Conservation (phyloP, 1,139 yeast genomes). For the Yamadazyma diddensiae region DNA sequence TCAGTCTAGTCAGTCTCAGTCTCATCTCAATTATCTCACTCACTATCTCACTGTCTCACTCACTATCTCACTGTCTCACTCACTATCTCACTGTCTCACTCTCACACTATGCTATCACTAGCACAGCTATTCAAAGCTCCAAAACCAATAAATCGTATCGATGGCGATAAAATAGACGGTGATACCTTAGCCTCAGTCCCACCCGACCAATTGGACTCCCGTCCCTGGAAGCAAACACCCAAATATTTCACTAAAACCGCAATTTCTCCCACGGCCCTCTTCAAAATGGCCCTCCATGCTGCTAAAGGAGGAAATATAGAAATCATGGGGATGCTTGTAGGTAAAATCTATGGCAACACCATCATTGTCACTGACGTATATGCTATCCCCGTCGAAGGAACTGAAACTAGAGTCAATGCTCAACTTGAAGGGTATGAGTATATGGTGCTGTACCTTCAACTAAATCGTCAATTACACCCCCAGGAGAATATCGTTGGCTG, state of each 20-base stretch:
- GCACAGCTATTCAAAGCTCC: conserved; percentile 6
- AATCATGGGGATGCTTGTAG: conserved; percentile 93
- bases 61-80: no score
- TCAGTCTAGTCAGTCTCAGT: no score
- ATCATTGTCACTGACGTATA: conserved; percentile 81
- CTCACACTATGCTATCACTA: not conserved
- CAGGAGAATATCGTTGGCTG: conserved; percentile 77
- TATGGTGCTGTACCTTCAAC: conserved; percentile 79
- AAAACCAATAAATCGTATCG: conserved; percentile 3
- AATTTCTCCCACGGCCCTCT: conserved; percentile 71
- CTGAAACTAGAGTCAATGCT: conserved; percentile 94
- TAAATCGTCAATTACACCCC: conserved; percentile 52
- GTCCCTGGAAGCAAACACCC: conserved; percentile 47
- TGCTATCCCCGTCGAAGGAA: conserved; percentile 90
- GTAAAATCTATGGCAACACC: conserved; percentile 56
- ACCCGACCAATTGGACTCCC: conserved; percentile 14
- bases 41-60: no score
- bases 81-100: no score
- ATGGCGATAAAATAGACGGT: not conserved
- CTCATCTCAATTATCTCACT: no score
- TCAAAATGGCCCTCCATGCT: conserved; percentile 83
- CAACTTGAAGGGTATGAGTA: conserved; percentile 92
- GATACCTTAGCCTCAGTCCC: conserved; percentile 1
- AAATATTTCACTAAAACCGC: conserved; percentile 64
- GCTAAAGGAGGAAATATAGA: conserved; percentile 86